These are phyloP conservation scores for Barnettozyma vustinii DNA, from an alignment of 805 yeast species.

Conservation along the genomic window DNA sequence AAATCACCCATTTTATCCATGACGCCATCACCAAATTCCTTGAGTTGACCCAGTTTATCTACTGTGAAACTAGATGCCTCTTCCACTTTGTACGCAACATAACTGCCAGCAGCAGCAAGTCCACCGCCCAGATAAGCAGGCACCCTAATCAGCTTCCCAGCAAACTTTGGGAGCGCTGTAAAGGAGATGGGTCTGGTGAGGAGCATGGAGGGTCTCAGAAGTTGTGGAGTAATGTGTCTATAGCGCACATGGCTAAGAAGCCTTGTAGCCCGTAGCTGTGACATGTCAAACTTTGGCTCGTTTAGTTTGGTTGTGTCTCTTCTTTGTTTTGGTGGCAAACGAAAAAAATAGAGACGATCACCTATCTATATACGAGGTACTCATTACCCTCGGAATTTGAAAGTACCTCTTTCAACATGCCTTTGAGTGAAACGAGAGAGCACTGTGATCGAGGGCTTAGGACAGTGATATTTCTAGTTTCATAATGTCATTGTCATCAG, in stretches of 20 bases:
- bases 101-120: constrained; percentile 90
- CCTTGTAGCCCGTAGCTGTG: constrained; percentile 7
- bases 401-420: too few relatives aligned
- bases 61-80: constrained; percentile 72
- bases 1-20: constrained; percentile 34
- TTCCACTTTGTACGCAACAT: constrained; percentile 85
- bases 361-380: background rate
- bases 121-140: constrained; percentile 90
- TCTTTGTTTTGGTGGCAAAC: background rate
- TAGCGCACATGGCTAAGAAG: constrained; percentile 3
- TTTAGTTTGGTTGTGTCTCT: background rate
- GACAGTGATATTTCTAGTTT: too few relatives aligned
- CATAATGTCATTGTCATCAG: too few relatives aligned
- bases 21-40: constrained; percentile 55
- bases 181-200: constrained; percentile 19
- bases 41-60: constrained; percentile 57
- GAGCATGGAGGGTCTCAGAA: constrained; percentile 1
- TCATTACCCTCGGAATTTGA: background rate
- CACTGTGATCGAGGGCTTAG: too few relatives aligned
- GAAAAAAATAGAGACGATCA: background rate
- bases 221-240: background rate
- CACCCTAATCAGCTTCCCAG: constrained; percentile 48
- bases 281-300: background rate
- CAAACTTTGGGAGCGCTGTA: constrained; percentile 43
- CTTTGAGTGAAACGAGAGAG: too few relatives aligned